A percentile compares a stretch with the other conserved stretches of the same genome.
phyloP scores from a whole-genome alignment of 108 stramenopile genomes.

The Bacterosira constricta region DNA sequence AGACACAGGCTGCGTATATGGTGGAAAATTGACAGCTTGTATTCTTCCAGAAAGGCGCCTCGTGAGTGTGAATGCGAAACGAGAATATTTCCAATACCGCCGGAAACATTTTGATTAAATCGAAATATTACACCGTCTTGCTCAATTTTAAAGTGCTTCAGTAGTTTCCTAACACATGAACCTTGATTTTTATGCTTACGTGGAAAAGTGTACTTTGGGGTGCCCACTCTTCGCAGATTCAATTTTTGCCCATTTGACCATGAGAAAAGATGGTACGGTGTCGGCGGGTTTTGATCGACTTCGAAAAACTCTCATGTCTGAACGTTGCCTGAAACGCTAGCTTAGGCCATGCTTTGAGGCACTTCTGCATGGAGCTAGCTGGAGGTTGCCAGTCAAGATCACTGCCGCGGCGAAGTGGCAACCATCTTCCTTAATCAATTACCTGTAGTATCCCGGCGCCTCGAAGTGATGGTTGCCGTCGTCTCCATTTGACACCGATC shows the following conservation, averaged over 20 bases:
- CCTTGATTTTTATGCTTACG: neutral
- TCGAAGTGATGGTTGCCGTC: no score
- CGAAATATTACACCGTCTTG: neutral
- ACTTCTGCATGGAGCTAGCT: no score
- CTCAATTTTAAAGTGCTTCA: neutral
- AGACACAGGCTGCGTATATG: slow-evolving; percentile 96
- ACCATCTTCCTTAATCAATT: no score
- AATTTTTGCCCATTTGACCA: no score
- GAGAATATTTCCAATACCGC: slow-evolving; percentile 87
- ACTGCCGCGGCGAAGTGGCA: neutral
- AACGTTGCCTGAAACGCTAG: no score
- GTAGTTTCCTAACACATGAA: no score
- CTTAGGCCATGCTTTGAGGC: no score
- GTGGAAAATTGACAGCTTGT: slow-evolving; percentile 91
- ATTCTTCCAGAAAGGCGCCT: slow-evolving; percentile 90
- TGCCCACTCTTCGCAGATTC: neutral
- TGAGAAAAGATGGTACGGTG: no score
- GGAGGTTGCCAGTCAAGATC: neutral
- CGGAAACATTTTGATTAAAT: slow-evolving; percentile 84
- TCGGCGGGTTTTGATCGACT: no score
- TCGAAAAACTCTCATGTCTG: neutral
- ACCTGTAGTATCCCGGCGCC: no score
- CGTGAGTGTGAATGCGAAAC: slow-evolving; percentile 79
- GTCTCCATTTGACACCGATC: no score
- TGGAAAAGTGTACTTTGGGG: slow-evolving; percentile 1